Conservation (phyloP, 2,329 filamentous ascomycete genomes). For the Mycocentrospora acerina region DNA sequence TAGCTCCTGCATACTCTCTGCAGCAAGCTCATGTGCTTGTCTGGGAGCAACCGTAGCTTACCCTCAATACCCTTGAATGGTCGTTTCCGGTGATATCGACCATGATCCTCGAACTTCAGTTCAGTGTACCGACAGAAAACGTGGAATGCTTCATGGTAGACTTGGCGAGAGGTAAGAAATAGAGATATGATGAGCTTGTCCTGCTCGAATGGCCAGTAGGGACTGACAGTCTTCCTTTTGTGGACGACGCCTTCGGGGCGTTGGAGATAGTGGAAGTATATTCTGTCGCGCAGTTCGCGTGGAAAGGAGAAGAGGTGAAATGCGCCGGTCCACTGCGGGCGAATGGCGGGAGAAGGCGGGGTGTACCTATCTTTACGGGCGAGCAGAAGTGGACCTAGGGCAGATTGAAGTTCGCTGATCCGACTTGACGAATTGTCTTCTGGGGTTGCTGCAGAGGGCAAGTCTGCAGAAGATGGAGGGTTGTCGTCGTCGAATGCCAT, state of each 20-base stretch:
- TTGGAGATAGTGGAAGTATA: conserved; percentile 18
- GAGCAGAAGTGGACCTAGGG: conserved; percentile 12
- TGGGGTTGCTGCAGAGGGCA: neutral
- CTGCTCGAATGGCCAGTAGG: conserved; percentile 1
- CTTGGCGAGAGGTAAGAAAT: conserved; percentile 16
- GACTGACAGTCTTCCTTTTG: neutral
- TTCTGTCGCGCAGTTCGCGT: conserved; percentile 23
- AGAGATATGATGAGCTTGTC: conserved; percentile 10
- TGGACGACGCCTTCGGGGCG: conserved; percentile 9
- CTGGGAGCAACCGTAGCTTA: conserved; percentile 18
- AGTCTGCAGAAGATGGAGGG: no score
- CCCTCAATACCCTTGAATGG: conserved; percentile 2
- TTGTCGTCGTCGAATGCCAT: no score
- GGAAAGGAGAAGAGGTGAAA: conserved; percentile 20
- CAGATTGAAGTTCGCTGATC: conserved; percentile 16
- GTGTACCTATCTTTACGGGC: conserved; percentile 1
- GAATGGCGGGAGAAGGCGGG: neutral
- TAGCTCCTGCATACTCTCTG: conserved; percentile 5
- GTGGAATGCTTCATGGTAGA: conserved; percentile 20
- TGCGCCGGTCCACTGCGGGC: conserved; percentile 10
- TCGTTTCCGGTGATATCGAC: neutral
- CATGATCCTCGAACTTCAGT: conserved; percentile 4
- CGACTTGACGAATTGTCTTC: neutral
- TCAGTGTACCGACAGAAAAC: conserved; percentile 17
- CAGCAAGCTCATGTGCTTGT: conserved; percentile 5